Base-by-base conservation (phyloP, 1,139 yeast genomes). In the Debaryomyces sp. region DNA sequence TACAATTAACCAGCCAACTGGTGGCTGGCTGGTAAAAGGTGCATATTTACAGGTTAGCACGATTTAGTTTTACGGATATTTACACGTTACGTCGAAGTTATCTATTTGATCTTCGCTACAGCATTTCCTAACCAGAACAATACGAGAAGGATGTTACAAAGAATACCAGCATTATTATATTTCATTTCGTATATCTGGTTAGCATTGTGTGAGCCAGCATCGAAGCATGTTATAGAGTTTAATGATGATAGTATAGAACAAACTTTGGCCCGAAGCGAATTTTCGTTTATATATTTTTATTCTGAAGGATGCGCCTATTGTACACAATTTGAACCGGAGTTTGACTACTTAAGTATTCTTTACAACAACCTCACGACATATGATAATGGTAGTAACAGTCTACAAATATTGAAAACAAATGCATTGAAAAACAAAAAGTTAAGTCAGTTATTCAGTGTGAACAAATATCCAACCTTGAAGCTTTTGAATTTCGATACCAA, bases 221-320 rank as follows among this genome's bases (percentile, higher is more conserved):
- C 38, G 15, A 43, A 46, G 33, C 52, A 54, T 44, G 44, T 62
- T 22, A 51, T 54, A 17, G 64, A 60, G 43, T 54, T 67, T 35
- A 54, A 49, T 27, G 69, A 65, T 44, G 30, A 44, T 12, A 44
- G 49, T 44, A 56, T 65, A 23, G 56, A 55, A 36, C 39, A 44
- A 10, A 56, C 58, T 1, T 54, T 69, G 21, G 61, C 55, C 6
- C 47, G 52, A 17, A 63, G 71, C 17, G 59, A 60, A 13, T 72
- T 60, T 54, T 70, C 81, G 4, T 62, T 77, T 40, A 72, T 78
- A 21, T 75, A 73, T 56, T 77, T 77, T 52, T 69, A 64, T 48
- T 68, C 75, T 6, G 70, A 71, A 5, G 54, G 58, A 13, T 78
- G 82, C 54, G 55, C 59, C 46, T 71, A 66, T 51, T 78, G 82